Conservation (phyloP, 1,284 basidiomycete species). For the Boletus holoroseus region DNA sequence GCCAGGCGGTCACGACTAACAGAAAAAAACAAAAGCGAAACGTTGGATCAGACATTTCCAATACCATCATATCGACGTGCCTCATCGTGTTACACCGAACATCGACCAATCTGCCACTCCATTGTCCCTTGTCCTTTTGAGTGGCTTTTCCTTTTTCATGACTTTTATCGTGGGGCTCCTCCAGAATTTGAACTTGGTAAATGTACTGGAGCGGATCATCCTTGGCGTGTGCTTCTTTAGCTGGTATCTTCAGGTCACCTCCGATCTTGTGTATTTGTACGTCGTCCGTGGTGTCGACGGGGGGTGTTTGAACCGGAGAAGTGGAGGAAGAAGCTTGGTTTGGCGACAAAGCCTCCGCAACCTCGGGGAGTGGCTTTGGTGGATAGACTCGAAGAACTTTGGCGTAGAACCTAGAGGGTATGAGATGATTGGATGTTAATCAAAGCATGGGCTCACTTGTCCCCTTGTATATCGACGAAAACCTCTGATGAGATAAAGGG, state of each 20-base stretch:
- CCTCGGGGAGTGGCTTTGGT: slow-evolving; percentile 51
- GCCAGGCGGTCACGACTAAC: slow-evolving; percentile 85
- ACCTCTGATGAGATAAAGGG: slow-evolving; percentile 50
- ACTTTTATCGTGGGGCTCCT: slow-evolving; percentile 66
- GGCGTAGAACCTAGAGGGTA: slow-evolving; percentile 63
- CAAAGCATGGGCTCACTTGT: slow-evolving; percentile 53
- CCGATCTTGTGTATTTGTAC: slow-evolving; percentile 63
- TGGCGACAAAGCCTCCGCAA: slow-evolving; percentile 36
- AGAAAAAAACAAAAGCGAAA: not conserved
- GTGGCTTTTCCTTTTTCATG: slow-evolving; percentile 54
- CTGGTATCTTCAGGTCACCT: slow-evolving; percentile 70
- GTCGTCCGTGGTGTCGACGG: slow-evolving; percentile 35
- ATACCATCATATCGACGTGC: slow-evolving; percentile 40
- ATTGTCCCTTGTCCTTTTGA: slow-evolving; percentile 50
- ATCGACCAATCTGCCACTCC: slow-evolving; percentile 70
- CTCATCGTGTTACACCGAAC: slow-evolving; percentile 76
- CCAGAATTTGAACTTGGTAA: slow-evolving; percentile 84
- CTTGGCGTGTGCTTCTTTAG: slow-evolving; percentile 62
- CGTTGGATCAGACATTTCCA: slow-evolving; percentile 5
- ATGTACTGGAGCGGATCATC: slow-evolving; percentile 84
- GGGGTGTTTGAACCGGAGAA: slow-evolving; percentile 29
- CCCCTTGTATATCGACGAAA: slow-evolving; percentile 76
- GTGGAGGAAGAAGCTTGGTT: slow-evolving; percentile 33
- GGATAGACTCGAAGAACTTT: slow-evolving; percentile 69
- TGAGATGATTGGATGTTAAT: slow-evolving; percentile 23